Evolutionary conservation across 2,329 filamentous ascomycete genomes (phyloP).

Genomic region (Cordyceps farinosa): DNA sequence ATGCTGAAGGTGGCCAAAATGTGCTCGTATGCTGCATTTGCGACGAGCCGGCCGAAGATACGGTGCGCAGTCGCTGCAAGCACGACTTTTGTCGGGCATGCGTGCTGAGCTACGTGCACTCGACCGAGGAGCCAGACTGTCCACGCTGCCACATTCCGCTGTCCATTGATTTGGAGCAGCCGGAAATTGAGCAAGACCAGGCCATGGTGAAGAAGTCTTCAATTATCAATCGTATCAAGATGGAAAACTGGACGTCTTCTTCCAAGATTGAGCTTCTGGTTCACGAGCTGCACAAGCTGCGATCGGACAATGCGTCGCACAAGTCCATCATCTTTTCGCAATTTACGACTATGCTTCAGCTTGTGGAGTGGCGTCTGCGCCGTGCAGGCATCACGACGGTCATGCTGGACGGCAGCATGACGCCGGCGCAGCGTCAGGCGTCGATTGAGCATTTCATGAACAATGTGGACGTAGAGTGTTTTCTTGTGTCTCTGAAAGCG

Average conservation of each 20-base stretch:
- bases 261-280: slow-evolving; percentile 97
- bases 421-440: slow-evolving; percentile 83
- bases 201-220: slow-evolving; percentile 85
- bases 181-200: slow-evolving; percentile 91
- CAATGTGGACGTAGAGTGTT: slow-evolving; percentile 90
- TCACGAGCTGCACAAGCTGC: slow-evolving; percentile 86
- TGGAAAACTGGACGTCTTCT: slow-evolving; percentile 97
- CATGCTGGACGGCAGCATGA: slow-evolving; percentile 98
- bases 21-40: slow-evolving; percentile 90
- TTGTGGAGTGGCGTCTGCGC: slow-evolving; percentile 94
- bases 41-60: slow-evolving; percentile 92
- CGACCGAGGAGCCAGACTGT: slow-evolving; percentile 74
- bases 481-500: slow-evolving; percentile 92
- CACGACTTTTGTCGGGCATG: slow-evolving; percentile 63
- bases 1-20: slow-evolving; percentile 81
- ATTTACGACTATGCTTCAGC: slow-evolving; percentile 94
- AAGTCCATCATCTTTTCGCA: slow-evolving; percentile 98
- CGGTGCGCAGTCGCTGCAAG: slow-evolving; percentile 84
- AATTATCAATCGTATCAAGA: slow-evolving; percentile 97
- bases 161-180: slow-evolving; percentile 89
- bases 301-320: slow-evolving; percentile 87
- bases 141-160: slow-evolving; percentile 89
- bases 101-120: slow-evolving; percentile 59
- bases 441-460: slow-evolving; percentile 97
- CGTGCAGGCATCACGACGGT: slow-evolving; percentile 97